Evolutionary conservation across 345 rosid species (phyloP), one percentile per base, ranked within the genome.

Genomic region (Eucalyptus victrix): DNA sequence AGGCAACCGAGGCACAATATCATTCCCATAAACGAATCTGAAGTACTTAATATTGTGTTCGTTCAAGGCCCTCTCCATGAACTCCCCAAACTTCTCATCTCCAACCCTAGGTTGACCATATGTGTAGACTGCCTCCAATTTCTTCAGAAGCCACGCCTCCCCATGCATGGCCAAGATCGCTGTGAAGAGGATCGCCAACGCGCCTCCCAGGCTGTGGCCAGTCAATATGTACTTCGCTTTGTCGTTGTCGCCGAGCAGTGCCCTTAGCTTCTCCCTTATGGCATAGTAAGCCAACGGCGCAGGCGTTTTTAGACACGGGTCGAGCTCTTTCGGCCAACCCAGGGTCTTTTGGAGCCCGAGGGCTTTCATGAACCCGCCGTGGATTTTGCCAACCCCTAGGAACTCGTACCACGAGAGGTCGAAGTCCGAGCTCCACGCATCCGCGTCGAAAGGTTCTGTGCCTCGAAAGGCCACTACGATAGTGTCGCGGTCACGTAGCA

Each of bases 41-140:
- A 90, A 56, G 87, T 96, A 95, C 72, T 89, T 88, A 76, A 95
- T 89, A 1, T 85, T 89, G 67, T 95, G 90, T 26, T 87, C n/a
- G 3, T 18, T 7, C 86, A 96, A 21, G 83, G 69, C 88, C 7
- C 47, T 67, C 23, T 92, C 88, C 99, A 94, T 93, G 87, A 89
- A 96, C 14, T 34, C 88, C 47, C 91, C 94, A 86, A n/a, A 96
- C 37, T 89, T 89, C 12, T 56, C 88, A 44, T 96, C 96, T 5
- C 98, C 97, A 83, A 96, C 92, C 86, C 95, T 94, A 13, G 98
- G 98, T 88, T 96, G 98, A 87, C 97, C 98, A 86, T 92, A 96
- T 4, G 97, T 94, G 90, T 94, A 95, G 53, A 96, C 92, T 32
- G 96, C 98, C 76, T 94, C 94, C 86, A 96, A 89, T 90, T 92